A percentile compares a stretch with the other conserved stretches of the same genome.
Evolutionary conservation across 2,329 filamentous ascomycete genomes (phyloP).

Genomic region (Fusarium nanum): DNA sequence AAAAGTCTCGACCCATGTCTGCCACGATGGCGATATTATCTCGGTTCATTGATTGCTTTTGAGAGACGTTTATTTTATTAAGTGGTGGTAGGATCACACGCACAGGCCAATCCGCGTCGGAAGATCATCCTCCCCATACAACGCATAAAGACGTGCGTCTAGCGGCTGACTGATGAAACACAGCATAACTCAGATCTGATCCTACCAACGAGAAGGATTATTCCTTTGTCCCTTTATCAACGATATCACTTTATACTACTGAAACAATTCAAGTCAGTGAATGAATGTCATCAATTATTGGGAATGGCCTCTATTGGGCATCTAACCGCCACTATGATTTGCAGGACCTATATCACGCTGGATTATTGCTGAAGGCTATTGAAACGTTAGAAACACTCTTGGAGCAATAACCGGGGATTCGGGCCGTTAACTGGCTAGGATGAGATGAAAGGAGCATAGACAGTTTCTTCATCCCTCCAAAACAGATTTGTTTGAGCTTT

Average conservation of each 20-base stretch:
- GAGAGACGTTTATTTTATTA: not conserved
- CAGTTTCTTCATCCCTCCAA: constrained; percentile 4
- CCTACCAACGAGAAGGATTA: constrained; percentile 9
- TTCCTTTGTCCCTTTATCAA: not conserved
- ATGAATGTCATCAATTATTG: accelerated
- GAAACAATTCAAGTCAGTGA: constrained; percentile 15
- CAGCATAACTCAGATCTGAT: constrained; percentile 11
- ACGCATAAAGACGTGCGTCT: constrained; percentile 28
- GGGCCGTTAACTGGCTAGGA: constrained; percentile 21
- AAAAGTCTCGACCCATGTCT: not conserved
- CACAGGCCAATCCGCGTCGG: not conserved
- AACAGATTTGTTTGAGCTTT: constrained; percentile 2
- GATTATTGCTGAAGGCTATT: not conserved
- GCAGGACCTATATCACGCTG: not conserved
- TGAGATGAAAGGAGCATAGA: constrained; percentile 39
- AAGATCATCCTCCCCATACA: not conserved
- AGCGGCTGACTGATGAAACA: constrained; percentile 22
- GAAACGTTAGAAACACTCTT: not conserved
- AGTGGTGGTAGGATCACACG: constrained; percentile 5
- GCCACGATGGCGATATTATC: not conserved
- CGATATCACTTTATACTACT: accelerated
- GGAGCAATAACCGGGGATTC: constrained; percentile 9
- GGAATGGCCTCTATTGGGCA: not conserved
- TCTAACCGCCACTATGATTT: not conserved
- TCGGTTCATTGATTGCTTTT: not conserved